phyloP scores from a whole-genome alignment of 2,329 filamentous ascomycete genomes.

The Scedosporium dehoogii region DNA sequence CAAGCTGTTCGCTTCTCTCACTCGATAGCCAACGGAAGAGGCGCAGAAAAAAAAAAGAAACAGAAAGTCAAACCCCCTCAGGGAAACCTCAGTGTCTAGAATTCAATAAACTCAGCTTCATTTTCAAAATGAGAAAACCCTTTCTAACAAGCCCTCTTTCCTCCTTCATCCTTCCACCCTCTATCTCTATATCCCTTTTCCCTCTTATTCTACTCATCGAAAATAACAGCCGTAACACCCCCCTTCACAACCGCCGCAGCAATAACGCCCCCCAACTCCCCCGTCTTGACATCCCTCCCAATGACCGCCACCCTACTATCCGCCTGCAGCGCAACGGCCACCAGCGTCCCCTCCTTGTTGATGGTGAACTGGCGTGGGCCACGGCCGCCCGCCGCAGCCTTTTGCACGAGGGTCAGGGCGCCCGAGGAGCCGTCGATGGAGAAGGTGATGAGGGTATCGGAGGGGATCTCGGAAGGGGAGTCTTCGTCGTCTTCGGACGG shows the following conservation, averaged over 20 bases:
- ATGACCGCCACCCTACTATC: constrained; percentile 53
- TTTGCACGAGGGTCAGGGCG: constrained; percentile 42
- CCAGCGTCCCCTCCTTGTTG: constrained; percentile 51
- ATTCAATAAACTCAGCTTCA: too few species aligned
- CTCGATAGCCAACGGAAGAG: too few species aligned
- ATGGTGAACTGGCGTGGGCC: constrained; percentile 59
- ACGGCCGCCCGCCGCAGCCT: constrained; percentile 52
- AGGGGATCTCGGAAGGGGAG: constrained; percentile 34
- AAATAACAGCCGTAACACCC: constrained; percentile 36
- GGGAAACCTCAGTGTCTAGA: too few species aligned
- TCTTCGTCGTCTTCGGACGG: constrained; percentile 27
- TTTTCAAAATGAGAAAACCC: not conserved
- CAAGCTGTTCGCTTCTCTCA: too few species aligned
- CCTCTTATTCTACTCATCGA: constrained; percentile 26
- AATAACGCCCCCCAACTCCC: constrained; percentile 39
- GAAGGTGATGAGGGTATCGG: constrained; percentile 58
- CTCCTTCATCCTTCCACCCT: not conserved
- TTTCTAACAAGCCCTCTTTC: not conserved
- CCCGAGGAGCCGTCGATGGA: constrained; percentile 44
- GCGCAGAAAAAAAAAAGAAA: too few species aligned
- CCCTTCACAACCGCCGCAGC: constrained; percentile 32
- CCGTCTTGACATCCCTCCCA: constrained; percentile 46
- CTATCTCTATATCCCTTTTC: not conserved
- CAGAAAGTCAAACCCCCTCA: too few species aligned
- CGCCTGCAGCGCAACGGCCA: constrained; percentile 57